Evolutionary conservation across 305 asterid genomes (phyloP).

Genomic region (Fraxinus latifolia): DNA sequence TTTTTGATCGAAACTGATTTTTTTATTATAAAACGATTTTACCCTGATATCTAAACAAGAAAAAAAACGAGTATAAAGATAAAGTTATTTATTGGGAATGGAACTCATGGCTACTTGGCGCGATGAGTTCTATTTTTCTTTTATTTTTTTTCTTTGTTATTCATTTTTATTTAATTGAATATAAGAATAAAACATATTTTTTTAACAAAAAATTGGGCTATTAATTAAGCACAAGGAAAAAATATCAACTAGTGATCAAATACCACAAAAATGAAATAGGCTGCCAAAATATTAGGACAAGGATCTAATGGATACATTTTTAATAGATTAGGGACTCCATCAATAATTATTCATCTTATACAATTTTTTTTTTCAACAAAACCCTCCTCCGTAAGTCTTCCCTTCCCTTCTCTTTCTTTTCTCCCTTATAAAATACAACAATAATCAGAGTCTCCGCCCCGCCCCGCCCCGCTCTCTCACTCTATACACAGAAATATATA

Average conservation of each 20-base stretch:
- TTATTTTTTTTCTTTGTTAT: not conserved
- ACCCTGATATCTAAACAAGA: not conserved
- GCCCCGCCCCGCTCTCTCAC: not conserved
- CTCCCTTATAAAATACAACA: constrained; percentile 28
- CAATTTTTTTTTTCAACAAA: constrained; percentile 26
- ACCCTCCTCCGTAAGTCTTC: constrained; percentile 39
- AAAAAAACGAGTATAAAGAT: not conserved
- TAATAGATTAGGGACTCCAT: not conserved
- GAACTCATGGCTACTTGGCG: not conserved
- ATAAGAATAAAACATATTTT: not conserved
- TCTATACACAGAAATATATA: not conserved
- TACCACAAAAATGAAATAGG: not conserved
- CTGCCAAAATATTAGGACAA: not conserved
- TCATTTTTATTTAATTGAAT: not conserved
- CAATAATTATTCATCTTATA: not conserved
- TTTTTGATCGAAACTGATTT: not conserved
- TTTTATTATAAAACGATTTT: no score
- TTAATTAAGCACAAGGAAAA: not conserved
- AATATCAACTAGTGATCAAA: not conserved
- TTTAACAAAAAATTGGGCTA: not conserved
- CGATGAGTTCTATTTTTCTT: not conserved
- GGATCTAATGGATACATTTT: not conserved
- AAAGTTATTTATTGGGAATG: not conserved
- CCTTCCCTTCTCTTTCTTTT: constrained; percentile 10
- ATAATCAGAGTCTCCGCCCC: not conserved